phyloP scores from a whole-genome alignment of 1,284 basidiomycete genomes.

The Ustilago loliicola region DNA sequence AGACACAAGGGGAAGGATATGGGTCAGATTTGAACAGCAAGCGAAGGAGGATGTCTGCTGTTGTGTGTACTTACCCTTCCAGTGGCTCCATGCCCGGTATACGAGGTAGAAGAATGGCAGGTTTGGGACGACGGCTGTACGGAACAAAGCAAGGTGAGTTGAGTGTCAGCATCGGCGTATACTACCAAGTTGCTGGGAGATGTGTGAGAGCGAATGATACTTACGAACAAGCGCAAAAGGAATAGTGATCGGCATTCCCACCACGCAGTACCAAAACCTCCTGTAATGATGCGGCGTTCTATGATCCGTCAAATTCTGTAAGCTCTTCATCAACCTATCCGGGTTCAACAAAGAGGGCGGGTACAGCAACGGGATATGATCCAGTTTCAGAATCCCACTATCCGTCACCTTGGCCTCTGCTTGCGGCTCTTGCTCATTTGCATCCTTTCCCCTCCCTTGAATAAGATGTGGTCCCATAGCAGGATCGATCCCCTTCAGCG shows the following conservation, averaged over 20 bases:
- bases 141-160: neutral
- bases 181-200: neutral
- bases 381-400: conserved; percentile 26
- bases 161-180: conserved; percentile 1
- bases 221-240: conserved; percentile 66
- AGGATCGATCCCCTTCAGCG: conserved; percentile 67
- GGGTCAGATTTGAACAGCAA: neutral
- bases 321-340: conserved; percentile 44
- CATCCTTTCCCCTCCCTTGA: conserved; percentile 11
- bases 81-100: conserved; percentile 66
- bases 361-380: conserved; percentile 62
- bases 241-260: conserved; percentile 64
- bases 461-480: conserved; percentile 55
- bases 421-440: neutral
- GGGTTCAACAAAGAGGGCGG: conserved; percentile 51
- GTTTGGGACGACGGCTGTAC: conserved; percentile 64
- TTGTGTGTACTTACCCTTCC: conserved; percentile 50
- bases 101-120: conserved; percentile 69
- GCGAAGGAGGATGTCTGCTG: neutral
- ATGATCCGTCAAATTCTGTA: conserved; percentile 50
- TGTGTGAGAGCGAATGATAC: conserved; percentile 7
- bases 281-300: conserved; percentile 63
- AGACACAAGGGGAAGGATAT: neutral
- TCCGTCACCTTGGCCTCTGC: neutral
- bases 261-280: conserved; percentile 56